phyloP scores from a whole-genome alignment of 2,329 filamentous ascomycete species.

The Stagonosporopsis vannaccii region DNA sequence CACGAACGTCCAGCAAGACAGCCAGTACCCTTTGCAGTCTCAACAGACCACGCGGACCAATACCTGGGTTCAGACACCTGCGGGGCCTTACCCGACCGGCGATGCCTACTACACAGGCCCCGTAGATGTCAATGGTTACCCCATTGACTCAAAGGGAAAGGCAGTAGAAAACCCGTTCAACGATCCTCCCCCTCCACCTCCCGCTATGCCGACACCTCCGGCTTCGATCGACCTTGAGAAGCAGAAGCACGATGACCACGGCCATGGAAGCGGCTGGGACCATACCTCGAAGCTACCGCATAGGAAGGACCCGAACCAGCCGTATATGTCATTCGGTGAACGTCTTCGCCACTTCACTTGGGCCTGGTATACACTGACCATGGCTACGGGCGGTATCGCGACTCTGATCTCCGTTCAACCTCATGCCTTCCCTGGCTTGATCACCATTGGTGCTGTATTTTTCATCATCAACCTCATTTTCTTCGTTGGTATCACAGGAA shows the following conservation, averaged over 20 bases:
- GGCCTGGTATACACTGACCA: slow-evolving; percentile 58
- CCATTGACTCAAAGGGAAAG: slow-evolving; percentile 35
- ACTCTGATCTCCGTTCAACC: slow-evolving; percentile 55
- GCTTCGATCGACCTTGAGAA: slow-evolving; percentile 41
- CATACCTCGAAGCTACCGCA: slow-evolving; percentile 38
- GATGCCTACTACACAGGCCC: slow-evolving; percentile 32
- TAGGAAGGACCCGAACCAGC: slow-evolving; percentile 44
- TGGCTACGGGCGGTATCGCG: slow-evolving; percentile 57
- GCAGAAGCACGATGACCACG: slow-evolving; percentile 32
- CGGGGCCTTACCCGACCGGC: slow-evolving; percentile 27
- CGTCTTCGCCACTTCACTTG: slow-evolving; percentile 54
- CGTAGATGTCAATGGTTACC: slow-evolving; percentile 36
- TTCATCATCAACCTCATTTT: slow-evolving; percentile 60
- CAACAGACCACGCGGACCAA: slow-evolving; percentile 37
- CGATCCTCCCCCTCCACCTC: slow-evolving; percentile 20
- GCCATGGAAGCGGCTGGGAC: slow-evolving; percentile 31
- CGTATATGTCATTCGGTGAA: slow-evolving; percentile 36
- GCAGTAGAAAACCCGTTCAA: slow-evolving; percentile 29
- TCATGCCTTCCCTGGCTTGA: slow-evolving; percentile 57
- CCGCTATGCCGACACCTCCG: slow-evolving; percentile 24
- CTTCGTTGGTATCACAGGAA: slow-evolving; percentile 47
- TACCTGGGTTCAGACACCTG: slow-evolving; percentile 41
- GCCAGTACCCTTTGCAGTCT: slow-evolving; percentile 22
- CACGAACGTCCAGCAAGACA: slow-evolving; percentile 15
- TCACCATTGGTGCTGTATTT: slow-evolving; percentile 59